A percentile compares a stretch with the other conserved stretches of the same genome.
These are phyloP conservation scores for Pogostemon cablin DNA, from an alignment of 257 asterid species.

Conservation along the genomic window DNA sequence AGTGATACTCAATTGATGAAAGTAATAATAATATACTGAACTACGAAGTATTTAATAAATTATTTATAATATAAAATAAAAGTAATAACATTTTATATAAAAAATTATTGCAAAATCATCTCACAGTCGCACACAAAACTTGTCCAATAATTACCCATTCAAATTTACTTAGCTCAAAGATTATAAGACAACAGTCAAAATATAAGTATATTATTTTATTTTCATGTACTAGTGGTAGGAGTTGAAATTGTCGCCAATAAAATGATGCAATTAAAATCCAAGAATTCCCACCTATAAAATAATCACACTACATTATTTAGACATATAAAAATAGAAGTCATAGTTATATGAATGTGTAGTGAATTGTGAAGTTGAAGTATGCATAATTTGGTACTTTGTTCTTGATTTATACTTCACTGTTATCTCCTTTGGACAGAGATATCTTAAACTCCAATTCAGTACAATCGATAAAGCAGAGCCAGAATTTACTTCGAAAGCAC, in stretches of 20 bases:
- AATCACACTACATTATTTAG: constrained; percentile 9
- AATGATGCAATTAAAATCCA: background rate
- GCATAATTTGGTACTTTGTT: background rate
- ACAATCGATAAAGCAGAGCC: constrained; percentile 32
- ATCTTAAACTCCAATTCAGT: constrained; percentile 49
- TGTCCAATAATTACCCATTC: too few species aligned
- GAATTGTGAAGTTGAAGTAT: constrained; percentile 12
- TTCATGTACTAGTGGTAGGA: too few species aligned
- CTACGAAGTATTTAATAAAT: too few species aligned
- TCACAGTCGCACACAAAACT: too few species aligned
- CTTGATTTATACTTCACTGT: constrained; percentile 14
- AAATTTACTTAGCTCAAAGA: too few species aligned
- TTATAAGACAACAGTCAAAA: background rate
- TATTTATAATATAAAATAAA: too few species aligned
- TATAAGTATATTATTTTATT: background rate
- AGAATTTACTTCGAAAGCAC: constrained; percentile 54
- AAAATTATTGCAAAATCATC: too few species aligned
- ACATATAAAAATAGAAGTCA: background rate
- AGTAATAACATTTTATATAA: too few species aligned
- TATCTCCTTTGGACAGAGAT: constrained; percentile 28
- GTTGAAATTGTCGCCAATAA: background rate
- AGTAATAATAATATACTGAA: too few species aligned
- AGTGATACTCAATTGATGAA: too few species aligned
- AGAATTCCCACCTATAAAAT: constrained; percentile 4
- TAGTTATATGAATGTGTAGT: background rate